Conservation (phyloP, 805 yeast species). For the Metschnikowia colocasiae region DNA sequence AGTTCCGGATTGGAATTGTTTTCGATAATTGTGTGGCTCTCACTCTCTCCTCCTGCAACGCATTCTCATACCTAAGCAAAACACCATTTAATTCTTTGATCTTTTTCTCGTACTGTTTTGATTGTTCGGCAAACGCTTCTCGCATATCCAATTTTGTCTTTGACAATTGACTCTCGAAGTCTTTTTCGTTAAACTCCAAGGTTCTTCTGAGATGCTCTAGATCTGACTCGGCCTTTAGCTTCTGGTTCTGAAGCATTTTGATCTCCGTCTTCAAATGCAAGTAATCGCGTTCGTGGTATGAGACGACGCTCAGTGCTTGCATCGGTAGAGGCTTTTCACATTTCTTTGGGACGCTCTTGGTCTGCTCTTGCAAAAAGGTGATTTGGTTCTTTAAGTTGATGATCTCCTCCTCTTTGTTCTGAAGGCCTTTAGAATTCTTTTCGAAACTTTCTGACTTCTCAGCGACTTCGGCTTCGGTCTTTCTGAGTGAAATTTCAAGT, state of each 20-base stretch:
- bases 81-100: conserved; percentile 32
- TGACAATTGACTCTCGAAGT: conserved; percentile 22
- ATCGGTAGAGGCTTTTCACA: not conserved
- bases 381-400: conserved; percentile 7
- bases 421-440: conserved; percentile 20
- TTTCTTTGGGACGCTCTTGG: not conserved
- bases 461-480: conserved; percentile 10
- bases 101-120: conserved; percentile 31
- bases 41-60: conserved; percentile 36
- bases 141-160: conserved; percentile 26
- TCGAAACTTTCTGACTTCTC: conserved; percentile 20
- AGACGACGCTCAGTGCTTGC: not conserved
- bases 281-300: not conserved
- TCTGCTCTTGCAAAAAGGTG: not conserved
- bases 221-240: conserved; percentile 18
- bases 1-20: conserved; percentile 34
- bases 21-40: conserved; percentile 33
- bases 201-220: conserved; percentile 14
- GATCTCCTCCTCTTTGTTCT: conserved; percentile 25
- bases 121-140: conserved; percentile 22
- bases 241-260: conserved; percentile 19
- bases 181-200: conserved; percentile 18
- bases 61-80: conserved; percentile 30
- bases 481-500: conserved; percentile 5
- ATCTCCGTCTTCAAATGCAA: conserved; percentile 8